Conservation (phyloP, 148 eudicot genomes). For the Nyssa sinensis region DNA sequence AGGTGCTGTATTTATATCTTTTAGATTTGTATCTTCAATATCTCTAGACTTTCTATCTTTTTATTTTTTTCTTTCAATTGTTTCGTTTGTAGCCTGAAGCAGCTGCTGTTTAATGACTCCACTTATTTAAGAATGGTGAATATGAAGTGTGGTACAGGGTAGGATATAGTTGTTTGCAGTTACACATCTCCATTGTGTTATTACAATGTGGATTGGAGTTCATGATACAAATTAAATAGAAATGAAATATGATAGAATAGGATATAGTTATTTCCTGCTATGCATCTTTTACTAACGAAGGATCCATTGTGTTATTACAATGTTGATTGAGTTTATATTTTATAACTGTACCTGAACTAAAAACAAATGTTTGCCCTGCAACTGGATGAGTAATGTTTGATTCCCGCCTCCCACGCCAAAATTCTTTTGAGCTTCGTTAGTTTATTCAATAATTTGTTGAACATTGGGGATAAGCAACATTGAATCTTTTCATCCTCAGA, state of each 20-base stretch:
- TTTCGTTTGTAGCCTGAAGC: background rate
- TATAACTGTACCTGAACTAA: background rate
- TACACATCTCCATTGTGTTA: background rate
- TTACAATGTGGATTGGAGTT: background rate
- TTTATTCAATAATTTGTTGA: background rate
- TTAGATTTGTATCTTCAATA: conserved; percentile 2
- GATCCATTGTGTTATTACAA: no score
- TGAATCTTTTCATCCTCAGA: background rate
- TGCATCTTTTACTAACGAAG: no score
- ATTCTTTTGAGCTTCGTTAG: background rate
- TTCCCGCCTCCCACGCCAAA: background rate
- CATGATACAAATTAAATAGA: background rate
- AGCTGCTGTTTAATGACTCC: background rate
- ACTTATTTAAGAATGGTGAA: background rate
- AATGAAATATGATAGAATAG: background rate
- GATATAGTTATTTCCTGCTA: no score
- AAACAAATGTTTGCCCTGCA: background rate
- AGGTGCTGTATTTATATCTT: conserved; percentile 18
- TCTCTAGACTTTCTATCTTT: background rate
- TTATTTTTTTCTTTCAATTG: background rate
- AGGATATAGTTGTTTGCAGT: background rate
- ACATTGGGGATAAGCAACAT: background rate
- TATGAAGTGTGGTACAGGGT: background rate
- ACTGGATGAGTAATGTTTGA: background rate
- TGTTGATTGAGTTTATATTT: no score